Evolutionary conservation across 805 yeast species (phyloP).

Genomic region (Metschnikowia peoriensis): DNA sequence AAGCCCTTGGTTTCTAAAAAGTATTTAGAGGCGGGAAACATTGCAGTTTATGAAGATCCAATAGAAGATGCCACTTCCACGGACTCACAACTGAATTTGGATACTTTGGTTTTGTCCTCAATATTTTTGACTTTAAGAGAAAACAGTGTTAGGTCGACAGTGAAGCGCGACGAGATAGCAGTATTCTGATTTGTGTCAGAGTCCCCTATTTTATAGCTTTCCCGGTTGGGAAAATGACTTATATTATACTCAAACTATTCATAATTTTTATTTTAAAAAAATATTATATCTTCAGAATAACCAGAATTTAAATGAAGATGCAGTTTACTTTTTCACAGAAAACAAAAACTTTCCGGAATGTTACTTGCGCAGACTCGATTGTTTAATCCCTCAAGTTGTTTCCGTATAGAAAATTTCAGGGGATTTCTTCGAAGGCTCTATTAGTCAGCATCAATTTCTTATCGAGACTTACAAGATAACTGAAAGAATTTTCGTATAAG

Average conservation of each 20-base stretch:
- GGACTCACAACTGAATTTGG: slow-evolving; percentile 29
- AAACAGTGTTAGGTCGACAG: slow-evolving; percentile 23
- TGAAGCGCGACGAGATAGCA: slow-evolving; percentile 3
- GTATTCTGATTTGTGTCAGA: neutral
- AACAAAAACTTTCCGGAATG: no score
- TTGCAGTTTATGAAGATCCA: slow-evolving; percentile 32
- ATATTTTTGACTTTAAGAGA: slow-evolving; percentile 34
- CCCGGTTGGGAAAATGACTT: neutral
- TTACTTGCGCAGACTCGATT: no score
- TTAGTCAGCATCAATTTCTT: no score
- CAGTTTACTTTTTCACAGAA: no score
- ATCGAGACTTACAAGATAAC: no score
- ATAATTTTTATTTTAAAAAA: no score
- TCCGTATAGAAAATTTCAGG: no score
- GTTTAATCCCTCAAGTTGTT: no score
- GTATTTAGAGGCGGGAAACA: slow-evolving; percentile 31
- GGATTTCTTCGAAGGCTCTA: no score
- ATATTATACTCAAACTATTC: neutral
- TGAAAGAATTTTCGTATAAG: no score
- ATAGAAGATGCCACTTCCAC: slow-evolving; percentile 18
- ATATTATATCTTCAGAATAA: no score
- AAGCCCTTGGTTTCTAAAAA: slow-evolving; percentile 31
- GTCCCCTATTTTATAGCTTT: neutral
- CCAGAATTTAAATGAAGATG: no score
- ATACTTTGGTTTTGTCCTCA: slow-evolving; percentile 31